A percentile compares a stretch with the other conserved stretches of the same genome.
Evolutionary conservation across 768 basidiomycete genomes (phyloP).

Genomic region (Saitozyma sp.): DNA sequence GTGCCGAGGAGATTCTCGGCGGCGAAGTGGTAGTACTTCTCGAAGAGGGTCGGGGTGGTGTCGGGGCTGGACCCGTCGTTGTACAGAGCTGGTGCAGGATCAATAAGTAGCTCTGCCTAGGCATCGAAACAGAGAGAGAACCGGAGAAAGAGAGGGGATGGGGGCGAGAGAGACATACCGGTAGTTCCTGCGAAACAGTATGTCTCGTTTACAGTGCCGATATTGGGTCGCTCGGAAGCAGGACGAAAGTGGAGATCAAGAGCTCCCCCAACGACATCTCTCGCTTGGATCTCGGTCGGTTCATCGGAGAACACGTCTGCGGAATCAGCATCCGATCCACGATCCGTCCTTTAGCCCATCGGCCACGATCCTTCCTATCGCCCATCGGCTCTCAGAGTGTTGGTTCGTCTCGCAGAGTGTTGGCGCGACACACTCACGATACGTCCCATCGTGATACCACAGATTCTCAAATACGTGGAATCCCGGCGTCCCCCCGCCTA

Average conservation of each 20-base stretch:
- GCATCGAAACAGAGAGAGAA: too few species aligned
- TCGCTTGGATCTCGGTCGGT: not conserved
- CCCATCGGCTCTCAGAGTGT: not conserved
- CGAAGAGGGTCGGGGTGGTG: constrained; percentile 5
- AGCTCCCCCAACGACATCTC: not conserved
- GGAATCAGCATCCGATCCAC: not conserved
- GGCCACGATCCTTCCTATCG: too few species aligned
- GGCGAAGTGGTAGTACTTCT: constrained; percentile 22
- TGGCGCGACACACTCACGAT: constrained; percentile 6
- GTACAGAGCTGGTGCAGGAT: constrained; percentile 2
- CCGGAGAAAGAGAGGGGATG: too few species aligned
- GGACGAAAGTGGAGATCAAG: not conserved
- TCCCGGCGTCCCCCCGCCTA: constrained; percentile 9
- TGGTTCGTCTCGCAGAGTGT: not conserved
- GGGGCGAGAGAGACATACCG: not conserved
- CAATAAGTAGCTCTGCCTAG: not conserved
- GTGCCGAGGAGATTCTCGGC: constrained; percentile 18
- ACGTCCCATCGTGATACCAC: constrained; percentile 18
- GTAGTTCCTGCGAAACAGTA: not conserved
- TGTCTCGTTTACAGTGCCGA: not conserved
- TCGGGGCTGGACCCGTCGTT: constrained; percentile 9
- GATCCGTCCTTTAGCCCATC: not conserved
- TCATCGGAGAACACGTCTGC: constrained; percentile 3
- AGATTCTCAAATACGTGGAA: constrained; percentile 16
- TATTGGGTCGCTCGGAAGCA: not conserved